Evolutionary conservation across 1,284 basidiomycete genomes (phyloP), one percentile per base, ranked within the genome.

Genomic region (Tilletia caries): DNA sequence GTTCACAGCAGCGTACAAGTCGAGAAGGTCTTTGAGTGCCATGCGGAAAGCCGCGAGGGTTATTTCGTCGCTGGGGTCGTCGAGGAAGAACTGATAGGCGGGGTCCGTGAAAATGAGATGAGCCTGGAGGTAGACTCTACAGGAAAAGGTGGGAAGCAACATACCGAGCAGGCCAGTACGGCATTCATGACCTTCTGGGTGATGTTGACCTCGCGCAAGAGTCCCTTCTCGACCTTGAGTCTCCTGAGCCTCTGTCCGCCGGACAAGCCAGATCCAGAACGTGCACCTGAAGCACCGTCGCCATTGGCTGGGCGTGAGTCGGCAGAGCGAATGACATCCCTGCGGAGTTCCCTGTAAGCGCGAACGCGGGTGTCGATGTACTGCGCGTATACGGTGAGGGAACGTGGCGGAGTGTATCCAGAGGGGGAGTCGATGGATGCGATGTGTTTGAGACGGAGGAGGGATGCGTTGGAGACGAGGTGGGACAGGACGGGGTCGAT

Each of bases 1-100:
- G 79, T 99, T 99, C 71, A 93, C 91, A 2, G 93, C 94, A 81
- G 96, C 95, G 84, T 98, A 98, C 23, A 98, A 86, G 68, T 96
- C 92, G 64, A 98, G 87, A 6, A 98, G 87, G 83, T 99, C 96
- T 82, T 98, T 98, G 75, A 98, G 91, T n/a, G 96, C 87, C 91
- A 99, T 92, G 52, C 92, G 88, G 71, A 97, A 87, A 0, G 96
- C 93, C 1, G 91, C 89, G 69, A 92, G 90, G 0, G 91, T 92
- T 66, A 98, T 88, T 77, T 96, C 92, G 81, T 98, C 95, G 77
- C 92, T 91, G 29, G 95, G 85, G 80, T 97, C 90, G 78, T 98
- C 95, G 67, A 93, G 85, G 84, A 96, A 98, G 84, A 98, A 96
- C 91, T 94, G 75, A 5, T 44, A 25, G 10, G 65, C 27, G 25